Base-by-base conservation (phyloP, 2,329 filamentous ascomycete genomes). In the Grosmannia clavigera region DNA sequence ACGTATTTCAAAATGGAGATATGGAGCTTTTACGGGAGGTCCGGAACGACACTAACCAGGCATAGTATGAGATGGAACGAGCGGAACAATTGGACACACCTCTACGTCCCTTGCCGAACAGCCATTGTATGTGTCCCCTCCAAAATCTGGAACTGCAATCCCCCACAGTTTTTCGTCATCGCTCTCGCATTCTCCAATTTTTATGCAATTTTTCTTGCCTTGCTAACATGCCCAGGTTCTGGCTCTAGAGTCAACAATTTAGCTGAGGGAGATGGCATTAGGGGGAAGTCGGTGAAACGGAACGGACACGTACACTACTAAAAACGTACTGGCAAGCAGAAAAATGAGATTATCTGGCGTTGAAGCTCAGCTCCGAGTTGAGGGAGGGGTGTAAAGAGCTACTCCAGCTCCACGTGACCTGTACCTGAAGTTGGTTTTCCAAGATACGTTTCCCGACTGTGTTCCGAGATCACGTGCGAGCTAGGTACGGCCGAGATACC, bases 21-120 rank as follows among this genome's bases (percentile, higher is more conserved):
- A 10, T 25, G 10, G 46, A 6, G 4, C 38, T 31, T 19, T 12
- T 14, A 16, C 48, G 48, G 31, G 29, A 19, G 29, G 10, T 33
- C 31, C 29, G 12, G 33, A 27, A 35, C 25, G 10, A 7, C 51
- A 46, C 63, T 64, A 60, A 64, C 59, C 14, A 43, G 19, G 14
- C 5, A 40, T 27, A 64, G 62, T 16, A 83, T 96, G 76, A 81
- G 82, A 63, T 97, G 94, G 94, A 97, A 97, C 70, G 83, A 82
- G 16, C 79, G 94, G 63, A 87, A 82, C 76, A 97, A 97, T 74
- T 96, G 90, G 76, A 83, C 90, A 55, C 94, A 97, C 71, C 82
- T 96, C 58, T 99, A 99, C 71, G 83, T 95, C 62, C 92, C 92
- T 19, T 83, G 83, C 58, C 80, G 92, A 67, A 91, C 87, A 63